These are phyloP conservation scores for Melampsora larici-populina DNA, from an alignment of 1,284 basidiomycete species.

Conservation along the genomic window DNA sequence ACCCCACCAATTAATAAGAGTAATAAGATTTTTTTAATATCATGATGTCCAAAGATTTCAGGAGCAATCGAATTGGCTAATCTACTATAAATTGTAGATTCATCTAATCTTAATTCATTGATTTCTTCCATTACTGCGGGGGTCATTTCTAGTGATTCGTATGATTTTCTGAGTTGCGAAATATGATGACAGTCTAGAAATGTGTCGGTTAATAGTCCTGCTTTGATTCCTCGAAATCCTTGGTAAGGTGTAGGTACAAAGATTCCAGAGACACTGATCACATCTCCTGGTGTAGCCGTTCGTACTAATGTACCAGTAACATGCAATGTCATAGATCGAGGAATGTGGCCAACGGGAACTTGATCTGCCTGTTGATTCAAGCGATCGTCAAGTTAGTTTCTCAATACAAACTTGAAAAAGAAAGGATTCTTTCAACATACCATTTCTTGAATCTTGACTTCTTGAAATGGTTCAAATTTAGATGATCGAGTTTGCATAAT, in stretches of 20 bases:
- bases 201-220: conserved; percentile 93
- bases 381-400: no score
- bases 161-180: conserved; percentile 95
- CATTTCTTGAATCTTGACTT: no score
- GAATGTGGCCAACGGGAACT: conserved; percentile 98
- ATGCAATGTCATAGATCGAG: conserved; percentile 95
- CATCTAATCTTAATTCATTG: conserved; percentile 68
- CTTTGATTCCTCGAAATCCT: conserved; percentile 81
- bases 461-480: conserved; percentile 96
- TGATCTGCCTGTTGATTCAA: conserved; percentile 73
- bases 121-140: conserved; percentile 75
- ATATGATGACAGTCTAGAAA: conserved; percentile 90
- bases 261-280: conserved; percentile 83
- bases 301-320: conserved; percentile 86
- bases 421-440: conserved; percentile 56
- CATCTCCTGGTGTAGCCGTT: conserved; percentile 89
- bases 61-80: conserved; percentile 80
- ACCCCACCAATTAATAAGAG: conserved; percentile 92
- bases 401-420: not conserved
- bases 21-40: conserved; percentile 96
- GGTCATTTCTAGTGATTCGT: conserved; percentile 87
- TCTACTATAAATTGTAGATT: conserved; percentile 71
- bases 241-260: conserved; percentile 87
- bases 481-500: conserved; percentile 98
- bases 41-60: conserved; percentile 96